Evolutionary conservation across 2,329 filamentous ascomycete species (phyloP), one percentile per base, ranked within the genome.

Genomic region (Teratosphaeria pseudoeucalypti): DNA sequence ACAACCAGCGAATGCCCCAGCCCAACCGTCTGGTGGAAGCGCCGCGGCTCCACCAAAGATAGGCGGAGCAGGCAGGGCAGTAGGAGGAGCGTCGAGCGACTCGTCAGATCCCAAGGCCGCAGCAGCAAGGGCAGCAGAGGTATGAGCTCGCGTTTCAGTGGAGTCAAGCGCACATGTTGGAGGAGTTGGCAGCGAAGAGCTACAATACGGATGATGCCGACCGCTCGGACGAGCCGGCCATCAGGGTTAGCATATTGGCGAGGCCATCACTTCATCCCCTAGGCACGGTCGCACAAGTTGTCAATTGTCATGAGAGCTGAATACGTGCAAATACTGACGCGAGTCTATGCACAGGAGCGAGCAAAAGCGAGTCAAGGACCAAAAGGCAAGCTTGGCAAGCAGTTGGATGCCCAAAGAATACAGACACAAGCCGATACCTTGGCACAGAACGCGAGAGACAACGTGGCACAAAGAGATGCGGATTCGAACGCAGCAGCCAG

Each of bases 81-180:
- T 60, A 82, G 79, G 9, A 80, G 88, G 62, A 87, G 85, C 56
- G 12, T 53, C 59, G 14, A 69, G 71, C n/a, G 70, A 70, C 14
- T 62, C 71, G 7, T 62, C 66, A 47, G 86, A 92, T 71, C 86
- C 90, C 37, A 81, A 86, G 60, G 80, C 79, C 58, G 88, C 85
- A 61, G 92, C 92, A 3, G 90, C 90, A 0, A 82, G 84, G 64
- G 92, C 91, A 57, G 92, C 92, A 61, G 89, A 95, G 85, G 91
- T 95, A 73, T 37, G 57, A 55, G 9, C 43, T 16, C 27, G 9
- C 23, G 23, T 23, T 23, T 23, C 23, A 23, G 23, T 23, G 23
- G 23, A 23, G 23, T 23, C 23, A 23, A 23, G 23, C 23, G 23
- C 23, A 23, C 23, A 23, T 23, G 23, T 23, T 23, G 23, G 23